Base-by-base conservation (phyloP, 192 early-diverging fungal species). In the Coemansia sp. region DNA sequence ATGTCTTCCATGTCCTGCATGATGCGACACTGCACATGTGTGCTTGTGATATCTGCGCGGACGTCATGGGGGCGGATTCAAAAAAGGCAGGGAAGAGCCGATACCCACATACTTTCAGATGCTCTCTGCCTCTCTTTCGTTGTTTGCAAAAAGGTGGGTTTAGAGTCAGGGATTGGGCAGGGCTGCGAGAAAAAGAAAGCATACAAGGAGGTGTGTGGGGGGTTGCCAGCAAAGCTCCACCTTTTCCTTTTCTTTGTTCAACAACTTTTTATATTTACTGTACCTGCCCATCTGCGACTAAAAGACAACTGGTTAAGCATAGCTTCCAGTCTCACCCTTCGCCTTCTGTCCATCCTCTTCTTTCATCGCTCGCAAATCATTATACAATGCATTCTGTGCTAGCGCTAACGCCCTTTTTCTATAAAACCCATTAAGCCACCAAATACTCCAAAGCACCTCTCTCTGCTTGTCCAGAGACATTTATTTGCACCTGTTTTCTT, bases 371-470 rank as follows among this genome's bases (percentile, higher is more conserved):
- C 32, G 14, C 53, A 55, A 29, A 13, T 15, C 25, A 13, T 25
- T 57, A 17, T 57, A 57, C 55, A 3, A 57, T 57, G 55, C 55
- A 57, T 57, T 11, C 34, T 35, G 55, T 57, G 55, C 55, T 57
- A 57, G 34, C 25, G 10, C 55, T 57, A 57, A 57, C 19, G 49
- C 22, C 49, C 33, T 33, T 36, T 36, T 57, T 57, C 9, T 57
- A 57, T 35, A 6, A 57, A 34, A 14, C 8, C 9, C 8, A 35
- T 35, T 34, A 57, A 57, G 55, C 55, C 55, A 57, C 55, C 55
- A 57, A 57, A 34, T 36, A 15, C 33, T 36, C 34, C 55, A 52
- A 52, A 52, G 49, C 55, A 34, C n/a, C 34, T 8, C 33, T 32
- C 23, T 33, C 19, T 54, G 45, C 45, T 17, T 15, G 17, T 4